Base-by-base conservation (phyloP, 345 rosid species). In the Heritiera fomes region DNA sequence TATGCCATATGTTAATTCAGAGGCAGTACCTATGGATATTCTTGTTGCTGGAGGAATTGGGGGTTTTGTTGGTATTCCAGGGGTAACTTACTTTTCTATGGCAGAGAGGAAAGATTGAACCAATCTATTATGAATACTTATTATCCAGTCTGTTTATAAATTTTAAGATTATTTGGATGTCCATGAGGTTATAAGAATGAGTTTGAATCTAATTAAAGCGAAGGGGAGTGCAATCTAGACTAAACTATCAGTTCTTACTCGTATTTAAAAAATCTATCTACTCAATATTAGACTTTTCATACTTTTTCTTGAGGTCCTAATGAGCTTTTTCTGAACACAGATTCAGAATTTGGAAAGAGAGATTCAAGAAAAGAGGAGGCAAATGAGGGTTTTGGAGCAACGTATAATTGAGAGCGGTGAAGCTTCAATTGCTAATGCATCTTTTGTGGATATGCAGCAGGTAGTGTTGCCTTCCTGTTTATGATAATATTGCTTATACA, bases 381-480 rank as follows among this genome's bases (percentile, higher is more conserved):
- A 97, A 87, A 91, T 93, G 98, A 88, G 89, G 73, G 89, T 80
- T 47, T 77, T 97, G 59, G 99, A 97, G 85, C 98, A 91, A 73
- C 96, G 86, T 67, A 91, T 97, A 58, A 89, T 87, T 83, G 98
- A 94, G 86, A 93, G 91, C 77, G 96, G 97, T 60, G 98, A 97
- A 89, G 97, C 97, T 75, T 97, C 98, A 74, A 83, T 94, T 79
- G 89, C 98, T 76, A 93, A 97, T 84, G 94, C 97, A 73, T 94
- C 99, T 28, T 52, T 89, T 73, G 92, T 94, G 76, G 98, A 97
- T 79, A 91, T 93, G 99, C 99, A 97, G 85, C 97, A 93, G 98
- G 99, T 93, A 82, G 18, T 80, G 78, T 77, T 17, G 45, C 81
- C n/a, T 34, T 71, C 50, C 15, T 46, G 66, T 61, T 69, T 45